phyloP scores from a whole-genome alignment of 2,329 filamentous ascomycete species.

The Rutstroemia sp. region DNA sequence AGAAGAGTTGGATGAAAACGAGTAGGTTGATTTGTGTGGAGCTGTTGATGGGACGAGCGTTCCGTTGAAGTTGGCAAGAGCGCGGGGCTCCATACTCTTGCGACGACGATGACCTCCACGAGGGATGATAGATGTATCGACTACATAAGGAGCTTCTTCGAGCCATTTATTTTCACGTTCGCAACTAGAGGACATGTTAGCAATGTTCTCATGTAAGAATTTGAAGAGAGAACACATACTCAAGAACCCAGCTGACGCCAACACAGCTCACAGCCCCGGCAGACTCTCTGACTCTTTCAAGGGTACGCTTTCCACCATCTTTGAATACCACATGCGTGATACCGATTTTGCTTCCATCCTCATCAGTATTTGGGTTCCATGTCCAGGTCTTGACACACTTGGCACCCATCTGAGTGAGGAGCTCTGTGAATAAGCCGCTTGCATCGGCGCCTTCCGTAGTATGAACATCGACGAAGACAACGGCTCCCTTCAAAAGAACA shows the following conservation, averaged over 20 bases:
- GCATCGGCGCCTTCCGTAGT: conserved; percentile 76
- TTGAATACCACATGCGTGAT: conserved; percentile 91
- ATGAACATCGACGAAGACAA: conserved; percentile 78
- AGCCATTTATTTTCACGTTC: conserved; percentile 72
- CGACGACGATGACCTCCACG: conserved; percentile 64
- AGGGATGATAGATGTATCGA: conserved; percentile 60
- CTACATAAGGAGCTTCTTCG: conserved; percentile 61
- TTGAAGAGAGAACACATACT: conserved; percentile 48
- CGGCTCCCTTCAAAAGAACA: conserved; percentile 56
- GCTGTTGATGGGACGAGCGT: conserved; percentile 42
- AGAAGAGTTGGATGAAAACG: conserved; percentile 28
- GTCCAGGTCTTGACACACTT: conserved; percentile 69
- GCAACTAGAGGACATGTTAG: conserved; percentile 43
- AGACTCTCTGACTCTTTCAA: conserved; percentile 71
- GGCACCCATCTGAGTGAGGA: conserved; percentile 76
- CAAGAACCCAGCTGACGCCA: conserved; percentile 80
- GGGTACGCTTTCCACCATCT: conserved; percentile 70
- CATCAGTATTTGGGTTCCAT: conserved; percentile 47
- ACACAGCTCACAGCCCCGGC: conserved; percentile 76
- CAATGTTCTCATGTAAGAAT: conserved; percentile 24
- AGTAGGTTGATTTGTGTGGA: conserved; percentile 21
- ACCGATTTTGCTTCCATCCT: conserved; percentile 46
- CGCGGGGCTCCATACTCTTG: conserved; percentile 75
- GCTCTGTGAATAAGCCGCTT: conserved; percentile 71
- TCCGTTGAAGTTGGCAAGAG: conserved; percentile 61